Percentiles rank a stretch among this genome's conserved stretches.
Evolutionary conservation across 768 basidiomycete genomes (phyloP).

Genomic region (Mycena kentingensis): DNA sequence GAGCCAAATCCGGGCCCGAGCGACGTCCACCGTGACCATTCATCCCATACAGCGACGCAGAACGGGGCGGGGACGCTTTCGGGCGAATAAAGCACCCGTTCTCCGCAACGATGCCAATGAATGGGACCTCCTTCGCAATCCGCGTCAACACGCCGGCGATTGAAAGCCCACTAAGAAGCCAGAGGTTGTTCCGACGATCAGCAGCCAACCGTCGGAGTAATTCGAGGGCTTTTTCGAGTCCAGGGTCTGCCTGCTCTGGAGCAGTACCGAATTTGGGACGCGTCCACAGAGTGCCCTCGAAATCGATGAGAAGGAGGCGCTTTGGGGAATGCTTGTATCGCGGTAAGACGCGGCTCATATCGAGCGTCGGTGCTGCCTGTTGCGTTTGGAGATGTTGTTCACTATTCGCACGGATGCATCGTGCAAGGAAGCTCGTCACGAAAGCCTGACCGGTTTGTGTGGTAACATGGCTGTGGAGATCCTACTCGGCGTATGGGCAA

Average conservation of each 20-base stretch:
- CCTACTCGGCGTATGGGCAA: conserved; percentile 34
- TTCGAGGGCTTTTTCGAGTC: conserved; percentile 43
- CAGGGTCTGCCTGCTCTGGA: conserved; percentile 28
- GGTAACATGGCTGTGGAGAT: conserved; percentile 81
- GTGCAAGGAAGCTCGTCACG: conserved; percentile 74
- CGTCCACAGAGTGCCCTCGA: conserved; percentile 80
- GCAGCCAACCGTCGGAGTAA: conserved; percentile 59
- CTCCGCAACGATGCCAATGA: conserved; percentile 81
- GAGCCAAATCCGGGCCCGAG: conserved; percentile 7
- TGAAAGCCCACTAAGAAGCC: conserved; percentile 77
- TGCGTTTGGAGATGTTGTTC: conserved; percentile 52
- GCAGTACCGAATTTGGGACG: conserved; percentile 54
- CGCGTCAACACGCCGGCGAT: conserved; percentile 64
- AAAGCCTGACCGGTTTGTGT: conserved; percentile 88
- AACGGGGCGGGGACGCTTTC: conserved; percentile 27
- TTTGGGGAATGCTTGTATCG: conserved; percentile 66
- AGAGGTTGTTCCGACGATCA: conserved; percentile 74
- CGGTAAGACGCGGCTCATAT: conserved; percentile 56
- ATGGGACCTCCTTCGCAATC: conserved; percentile 60
- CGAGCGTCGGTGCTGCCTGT: conserved; percentile 37
- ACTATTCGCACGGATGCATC: conserved; percentile 70
- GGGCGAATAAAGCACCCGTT: conserved; percentile 86
- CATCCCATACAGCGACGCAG: conserved; percentile 13
- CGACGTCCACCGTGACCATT: not conserved
- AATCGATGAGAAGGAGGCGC: conserved; percentile 71